Base-by-base conservation (phyloP, 2,329 filamentous ascomycete species). In the Aspergillus texensis region DNA sequence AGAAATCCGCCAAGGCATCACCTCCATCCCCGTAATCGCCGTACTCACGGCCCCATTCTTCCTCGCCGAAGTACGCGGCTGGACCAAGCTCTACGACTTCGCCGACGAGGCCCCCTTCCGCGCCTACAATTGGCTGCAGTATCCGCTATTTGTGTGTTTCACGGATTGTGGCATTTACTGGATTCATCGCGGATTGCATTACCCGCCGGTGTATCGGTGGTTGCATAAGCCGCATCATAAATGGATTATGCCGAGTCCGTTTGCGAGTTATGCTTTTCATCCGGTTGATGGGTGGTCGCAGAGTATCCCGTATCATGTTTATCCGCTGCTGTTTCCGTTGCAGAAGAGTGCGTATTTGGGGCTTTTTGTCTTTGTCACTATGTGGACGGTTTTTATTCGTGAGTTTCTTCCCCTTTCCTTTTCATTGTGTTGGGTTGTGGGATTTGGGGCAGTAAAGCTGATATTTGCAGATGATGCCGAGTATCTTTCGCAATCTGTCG, bases 171-270 rank as follows among this genome's bases (percentile, higher is more conserved):
- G 85, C 77, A 93, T 97, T 81, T 96, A 96, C 85, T 92, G 91
- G 86, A 94, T 96, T 73, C 93, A 96, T 81, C 90, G 93, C 57
- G 89, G 86, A 57, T 85, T 95, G 65, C 93, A 97, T 80, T 89
- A 93, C 77, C 91, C 91, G 6, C 74, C 79, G 39, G 74, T 95
- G 68, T 98, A 97, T 86, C 95, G 93, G 83, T 84, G 83, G 71
- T 85, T 97, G 54, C 94, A 98, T 86, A 98, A 98, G 86, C 90
- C 93, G 67, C 94, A 98, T 81, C 94, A 98, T 87, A 97, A 96
- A 84, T 98, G 94, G 94, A 96, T 97, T 80, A 95, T 97, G 90
- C 94, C 94, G 10, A 96, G 93, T 0, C 94, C 94, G 0, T 97
- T 88, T 77, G 93, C 94, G 26, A 93, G 90, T 71, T 91, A 96